A percentile compares a stretch with the other conserved stretches of the same genome.
Conservation (phyloP, 225 moss, liverwort and hornwort genomes). For the Physcomitrellopsis africana region DNA sequence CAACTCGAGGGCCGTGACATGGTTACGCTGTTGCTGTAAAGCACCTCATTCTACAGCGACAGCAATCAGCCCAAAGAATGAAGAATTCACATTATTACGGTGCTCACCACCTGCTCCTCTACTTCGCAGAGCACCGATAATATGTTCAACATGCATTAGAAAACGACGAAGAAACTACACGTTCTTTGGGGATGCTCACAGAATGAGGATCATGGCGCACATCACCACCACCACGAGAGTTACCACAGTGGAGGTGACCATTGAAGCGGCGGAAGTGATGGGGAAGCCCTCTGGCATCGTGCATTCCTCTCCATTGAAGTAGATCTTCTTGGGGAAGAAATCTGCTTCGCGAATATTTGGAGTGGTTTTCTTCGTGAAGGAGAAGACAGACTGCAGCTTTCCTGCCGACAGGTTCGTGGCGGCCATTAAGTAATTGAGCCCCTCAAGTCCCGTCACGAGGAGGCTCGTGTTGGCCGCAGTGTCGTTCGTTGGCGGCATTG, state of each 20-base stretch:
- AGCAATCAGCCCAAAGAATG: slow-evolving; percentile 59
- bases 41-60: neutral
- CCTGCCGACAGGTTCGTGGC: slow-evolving; percentile 42
- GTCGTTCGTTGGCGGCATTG: slow-evolving; percentile 48
- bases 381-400: slow-evolving; percentile 59
- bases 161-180: slow-evolving; percentile 21
- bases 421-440: slow-evolving; percentile 52
- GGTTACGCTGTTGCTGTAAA: neutral
- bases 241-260: neutral
- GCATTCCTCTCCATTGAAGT: slow-evolving; percentile 89
- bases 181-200: neutral
- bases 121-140: neutral
- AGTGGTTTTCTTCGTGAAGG: slow-evolving; percentile 48
- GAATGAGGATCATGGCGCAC: neutral
- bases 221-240: neutral
- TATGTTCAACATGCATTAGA: neutral
- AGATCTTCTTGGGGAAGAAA: slow-evolving; percentile 60
- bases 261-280: neutral
- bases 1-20: slow-evolving; percentile 51
- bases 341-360: slow-evolving; percentile 39
- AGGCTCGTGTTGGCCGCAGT: slow-evolving; percentile 39
- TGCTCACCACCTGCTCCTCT: neutral
- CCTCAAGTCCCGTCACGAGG: slow-evolving; percentile 45
- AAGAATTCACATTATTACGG: slow-evolving; percentile 15
- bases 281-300: slow-evolving; percentile 55